Conservation (phyloP, 225 moss, liverwort and hornwort genomes). For the Climacium dendroides region DNA sequence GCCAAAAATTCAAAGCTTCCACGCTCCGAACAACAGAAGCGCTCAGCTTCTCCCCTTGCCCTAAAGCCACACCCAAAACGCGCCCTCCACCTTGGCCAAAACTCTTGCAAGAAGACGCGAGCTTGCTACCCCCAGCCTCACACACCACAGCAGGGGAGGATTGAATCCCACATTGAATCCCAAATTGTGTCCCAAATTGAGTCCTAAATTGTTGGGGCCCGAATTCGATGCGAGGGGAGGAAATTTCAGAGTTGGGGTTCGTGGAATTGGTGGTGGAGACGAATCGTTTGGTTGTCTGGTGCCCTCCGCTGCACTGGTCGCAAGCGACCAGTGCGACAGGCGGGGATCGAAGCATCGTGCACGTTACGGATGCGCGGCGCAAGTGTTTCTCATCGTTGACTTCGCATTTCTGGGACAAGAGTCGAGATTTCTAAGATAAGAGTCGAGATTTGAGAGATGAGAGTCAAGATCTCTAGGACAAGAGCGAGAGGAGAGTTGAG, state of each 20-base stretch:
- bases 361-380: not conserved
- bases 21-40: not conserved
- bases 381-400: not conserved
- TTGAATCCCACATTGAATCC: not conserved
- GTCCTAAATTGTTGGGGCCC: not conserved
- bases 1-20: constrained; percentile 9
- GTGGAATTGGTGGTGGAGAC: not conserved
- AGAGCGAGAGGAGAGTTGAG: not conserved
- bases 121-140: not conserved
- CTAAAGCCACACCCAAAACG: not conserved
- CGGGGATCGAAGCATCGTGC: not conserved
- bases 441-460: too few species aligned
- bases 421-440: not conserved
- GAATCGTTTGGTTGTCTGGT: not conserved
- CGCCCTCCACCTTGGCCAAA: not conserved
- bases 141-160: not conserved
- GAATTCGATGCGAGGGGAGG: not conserved
- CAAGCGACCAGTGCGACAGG: not conserved
- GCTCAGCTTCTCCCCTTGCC: constrained; percentile 18
- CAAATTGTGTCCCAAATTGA: not conserved
- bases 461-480: not conserved
- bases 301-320: not conserved
- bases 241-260: not conserved
- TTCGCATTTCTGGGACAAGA: not conserved
- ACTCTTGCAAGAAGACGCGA: not conserved